Evolutionary conservation across 2,329 filamentous ascomycete species (phyloP), one percentile per base, ranked within the genome.

Genomic region (Neurospora sp.): DNA sequence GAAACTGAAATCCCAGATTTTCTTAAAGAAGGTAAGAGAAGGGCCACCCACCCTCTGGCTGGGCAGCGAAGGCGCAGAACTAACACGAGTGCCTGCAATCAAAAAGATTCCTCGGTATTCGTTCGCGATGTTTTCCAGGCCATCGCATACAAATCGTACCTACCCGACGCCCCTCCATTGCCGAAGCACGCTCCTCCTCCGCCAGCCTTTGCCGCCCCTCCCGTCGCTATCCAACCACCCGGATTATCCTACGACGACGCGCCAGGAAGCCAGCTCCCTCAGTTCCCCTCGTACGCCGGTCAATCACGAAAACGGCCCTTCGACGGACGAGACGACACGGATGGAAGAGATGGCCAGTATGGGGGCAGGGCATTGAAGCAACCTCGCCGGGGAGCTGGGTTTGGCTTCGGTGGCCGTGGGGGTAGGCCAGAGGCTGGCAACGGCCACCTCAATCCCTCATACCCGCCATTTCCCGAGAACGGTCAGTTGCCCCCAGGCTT

Each of bases 1-100:
- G 84, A 92, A 76, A 84, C 87, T 68, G 90, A 93, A 78, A 88
- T 95, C 52, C 86, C 87, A 2, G 91, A 94, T 77, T 95, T 95
- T 77, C 80, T 95, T 19, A 87, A 87, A 75, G 89, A 93, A 76
- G 86, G 90, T 88, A 75, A 36, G 78, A 69, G 13, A 2, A n/a
- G 23, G 19, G 43, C 17, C 7, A 23, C 43, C 10, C 7, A 23
- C 43, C 10, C 40, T 39, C 23, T 17, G 23, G 33, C 52, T 10
- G 28, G 6, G 13, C 23, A 33, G 33, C 3, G 28, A 62, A 62
- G 28, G 36, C 28, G 13, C 28, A 15, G 17, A 62, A 62, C 52
- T 62, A 36, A 42, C 38, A 43, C 28, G n/a, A 10, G 17, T 52
- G 15, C 15, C 17, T 36, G 28, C 66, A 6, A 38, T 38, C 38